Evolutionary conservation across 1,284 basidiomycete species (phyloP), one percentile per base, ranked within the genome.

Genomic region (Mycosarcoma mackinlayi): DNA sequence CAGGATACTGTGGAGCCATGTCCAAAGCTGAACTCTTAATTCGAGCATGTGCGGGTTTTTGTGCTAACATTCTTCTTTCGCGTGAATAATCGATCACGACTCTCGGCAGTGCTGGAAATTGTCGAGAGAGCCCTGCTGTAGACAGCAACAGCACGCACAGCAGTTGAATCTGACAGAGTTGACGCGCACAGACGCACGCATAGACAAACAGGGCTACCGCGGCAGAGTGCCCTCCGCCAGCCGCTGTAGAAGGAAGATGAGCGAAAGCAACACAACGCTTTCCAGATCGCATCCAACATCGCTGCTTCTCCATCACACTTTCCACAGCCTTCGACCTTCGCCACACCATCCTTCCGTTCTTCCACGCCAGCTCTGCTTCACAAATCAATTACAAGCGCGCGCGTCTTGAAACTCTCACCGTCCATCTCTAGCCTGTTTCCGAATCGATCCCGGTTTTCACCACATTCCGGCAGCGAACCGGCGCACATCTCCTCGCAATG

Each of bases 401-500:
- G n/a, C n/a, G n/a, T n/a, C n/a, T n/a, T n/a, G n/a, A n/a, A n/a
- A n/a, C 30, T 31, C 30, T 31, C 30, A 31, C 9, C 2, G 14
- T 14, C 4, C 30, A 35, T 35, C 34, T 25, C 33, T 28, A 35
- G 21, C 14, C 30, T 31, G 9, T 31, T 10, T 31, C 2, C 30
- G 42, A 45, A 14, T 14, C 42, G 21, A 45, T n/a, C 42, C 19
- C 5, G 24, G 16, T 45, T 30, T 24, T 27, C 18, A 21, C 39
- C 31, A 39, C 48, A 52, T 25, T 13, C 19, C 7, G 21, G 9
- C 35, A 18, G 5, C 44, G 14, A 3, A 11, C 30, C n/a, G 6
- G 6, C 9, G n/a, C n/a, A n/a, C n/a, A n/a, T n/a, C n/a, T n/a
- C n/a, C 6, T 42, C 46, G 61, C 28, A 38, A 77, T 77, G 75